Percentiles rank a stretch among this genome's conserved stretches.
Evolutionary conservation across 2,329 filamentous ascomycete genomes (phyloP).

Genomic region (Monosporascus ibericus): DNA sequence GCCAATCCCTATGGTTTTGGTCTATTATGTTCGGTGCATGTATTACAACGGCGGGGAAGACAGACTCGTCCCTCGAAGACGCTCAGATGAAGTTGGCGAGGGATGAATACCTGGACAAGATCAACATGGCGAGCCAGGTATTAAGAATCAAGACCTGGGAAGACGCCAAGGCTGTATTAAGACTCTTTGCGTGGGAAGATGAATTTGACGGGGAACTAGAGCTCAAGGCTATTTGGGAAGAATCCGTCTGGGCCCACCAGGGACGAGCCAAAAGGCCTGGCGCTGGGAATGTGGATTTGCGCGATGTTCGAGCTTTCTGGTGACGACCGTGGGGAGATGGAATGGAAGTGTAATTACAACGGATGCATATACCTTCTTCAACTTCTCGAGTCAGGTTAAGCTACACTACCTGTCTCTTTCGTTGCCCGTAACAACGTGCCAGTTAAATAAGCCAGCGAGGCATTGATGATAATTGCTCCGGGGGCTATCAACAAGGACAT

Average conservation of each 20-base stretch:
- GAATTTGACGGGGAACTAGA: conserved; percentile 34
- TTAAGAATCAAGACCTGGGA: conserved; percentile 33
- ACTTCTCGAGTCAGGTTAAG: no score
- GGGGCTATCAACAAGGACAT: no score
- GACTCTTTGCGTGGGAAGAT: conserved; percentile 34
- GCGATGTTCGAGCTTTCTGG: conserved; percentile 5
- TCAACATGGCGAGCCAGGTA: conserved; percentile 32
- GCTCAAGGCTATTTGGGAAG: conserved; percentile 35
- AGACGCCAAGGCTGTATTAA: conserved; percentile 29
- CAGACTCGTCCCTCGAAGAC: conserved; percentile 28
- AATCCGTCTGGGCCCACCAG: conserved; percentile 27
- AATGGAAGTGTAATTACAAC: not conserved
- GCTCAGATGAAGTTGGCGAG: conserved; percentile 32
- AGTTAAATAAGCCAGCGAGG: no score
- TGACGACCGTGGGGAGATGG: not conserved
- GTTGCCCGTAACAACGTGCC: no score
- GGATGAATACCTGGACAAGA: conserved; percentile 34
- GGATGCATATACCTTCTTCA: no score
- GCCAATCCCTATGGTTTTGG: conserved; percentile 39
- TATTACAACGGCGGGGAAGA: conserved; percentile 31
- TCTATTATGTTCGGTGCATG: conserved; percentile 40
- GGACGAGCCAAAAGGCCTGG: conserved; percentile 9
- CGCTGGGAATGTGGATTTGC: conserved; percentile 4
- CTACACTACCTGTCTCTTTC: no score
- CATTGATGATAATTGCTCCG: no score